Evolutionary conservation across 192 early-diverging fungal genomes (phyloP).

Genomic region (Spizellomyces sp.): DNA sequence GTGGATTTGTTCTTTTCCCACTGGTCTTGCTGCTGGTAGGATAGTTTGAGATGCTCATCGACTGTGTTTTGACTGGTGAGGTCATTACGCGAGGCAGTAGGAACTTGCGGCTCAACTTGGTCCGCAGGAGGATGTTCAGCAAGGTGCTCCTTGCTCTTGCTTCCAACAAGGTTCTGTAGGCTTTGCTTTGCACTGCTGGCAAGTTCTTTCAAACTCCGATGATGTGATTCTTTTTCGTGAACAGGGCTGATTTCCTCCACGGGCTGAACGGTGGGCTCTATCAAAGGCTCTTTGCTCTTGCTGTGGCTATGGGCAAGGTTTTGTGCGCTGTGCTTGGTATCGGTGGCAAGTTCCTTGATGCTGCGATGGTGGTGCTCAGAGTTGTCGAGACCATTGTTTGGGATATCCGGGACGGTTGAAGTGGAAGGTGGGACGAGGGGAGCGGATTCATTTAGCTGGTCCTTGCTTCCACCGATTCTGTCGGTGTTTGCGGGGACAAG

Average conservation of each 20-base stretch:
- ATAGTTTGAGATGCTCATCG: not conserved
- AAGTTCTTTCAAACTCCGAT: slow-evolving; percentile 9
- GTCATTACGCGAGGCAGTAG: not conserved
- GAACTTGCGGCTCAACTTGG: too few relatives aligned
- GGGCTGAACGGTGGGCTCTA: not conserved
- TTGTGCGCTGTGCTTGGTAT: not conserved
- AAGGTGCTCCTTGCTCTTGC: not conserved
- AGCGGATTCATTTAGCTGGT: not conserved
- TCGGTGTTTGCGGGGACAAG: not conserved
- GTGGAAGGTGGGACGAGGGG: not conserved
- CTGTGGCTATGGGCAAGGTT: not conserved
- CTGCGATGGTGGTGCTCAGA: too few relatives aligned
- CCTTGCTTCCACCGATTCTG: not conserved
- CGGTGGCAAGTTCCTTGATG: not conserved
- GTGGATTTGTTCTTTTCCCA: not conserved
- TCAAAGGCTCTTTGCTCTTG: not conserved
- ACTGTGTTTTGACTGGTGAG: not conserved
- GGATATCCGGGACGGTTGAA: not conserved
- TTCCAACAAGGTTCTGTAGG: slow-evolving; percentile 10
- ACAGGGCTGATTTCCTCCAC: not conserved
- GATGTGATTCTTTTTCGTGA: not conserved
- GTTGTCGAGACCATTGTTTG: not conserved
- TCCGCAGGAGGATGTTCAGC: too few relatives aligned
- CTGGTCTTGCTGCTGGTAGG: not conserved
- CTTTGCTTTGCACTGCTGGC: slow-evolving; percentile 20